Percentiles rank a stretch among this genome's conserved stretches.
These are phyloP conservation scores for Talaromyces verruculosus DNA, from an alignment of 2,329 filamentous ascomycete genomes.

Conservation along the genomic window DNA sequence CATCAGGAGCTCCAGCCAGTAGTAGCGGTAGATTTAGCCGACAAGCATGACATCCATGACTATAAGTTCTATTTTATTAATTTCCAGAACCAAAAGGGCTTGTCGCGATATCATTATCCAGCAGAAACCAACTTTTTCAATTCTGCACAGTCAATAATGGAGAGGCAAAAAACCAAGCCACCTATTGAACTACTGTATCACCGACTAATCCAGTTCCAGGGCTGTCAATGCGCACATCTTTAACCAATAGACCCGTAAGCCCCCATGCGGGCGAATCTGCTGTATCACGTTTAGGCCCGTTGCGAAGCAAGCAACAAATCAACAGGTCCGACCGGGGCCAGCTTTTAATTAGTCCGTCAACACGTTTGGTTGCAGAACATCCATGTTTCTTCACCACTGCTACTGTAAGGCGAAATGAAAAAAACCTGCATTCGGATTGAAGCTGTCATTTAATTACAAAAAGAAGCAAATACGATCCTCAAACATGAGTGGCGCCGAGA, in stretches of 20 bases:
- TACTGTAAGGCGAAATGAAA: not conserved
- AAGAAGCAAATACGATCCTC: not conserved
- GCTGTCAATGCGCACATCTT: not conserved
- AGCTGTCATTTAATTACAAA: not conserved
- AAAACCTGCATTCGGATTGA: not conserved
- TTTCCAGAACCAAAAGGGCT: not conserved
- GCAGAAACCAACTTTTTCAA: not conserved
- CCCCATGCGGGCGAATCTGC: not conserved
- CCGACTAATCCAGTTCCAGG: not conserved
- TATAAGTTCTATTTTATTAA: not conserved
- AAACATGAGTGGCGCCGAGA: not conserved
- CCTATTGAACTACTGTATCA: not conserved
- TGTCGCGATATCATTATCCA: not conserved
- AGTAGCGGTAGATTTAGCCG: not conserved
- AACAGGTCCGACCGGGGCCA: not conserved
- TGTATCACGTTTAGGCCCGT: not conserved
- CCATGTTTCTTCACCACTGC: not conserved
- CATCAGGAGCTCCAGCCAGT: not conserved
- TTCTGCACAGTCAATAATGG: not conserved
- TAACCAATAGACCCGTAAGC: not conserved
- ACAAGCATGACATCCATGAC: not conserved
- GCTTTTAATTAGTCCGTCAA: not conserved
- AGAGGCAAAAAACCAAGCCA: not conserved
- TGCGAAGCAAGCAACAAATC: not conserved
- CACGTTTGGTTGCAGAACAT: not conserved